A percentile compares a stretch with the other conserved stretches of the same genome.
These are phyloP conservation scores for Lentinula detonsa DNA, from an alignment of 768 basidiomycete genomes.

Conservation along the genomic window DNA sequence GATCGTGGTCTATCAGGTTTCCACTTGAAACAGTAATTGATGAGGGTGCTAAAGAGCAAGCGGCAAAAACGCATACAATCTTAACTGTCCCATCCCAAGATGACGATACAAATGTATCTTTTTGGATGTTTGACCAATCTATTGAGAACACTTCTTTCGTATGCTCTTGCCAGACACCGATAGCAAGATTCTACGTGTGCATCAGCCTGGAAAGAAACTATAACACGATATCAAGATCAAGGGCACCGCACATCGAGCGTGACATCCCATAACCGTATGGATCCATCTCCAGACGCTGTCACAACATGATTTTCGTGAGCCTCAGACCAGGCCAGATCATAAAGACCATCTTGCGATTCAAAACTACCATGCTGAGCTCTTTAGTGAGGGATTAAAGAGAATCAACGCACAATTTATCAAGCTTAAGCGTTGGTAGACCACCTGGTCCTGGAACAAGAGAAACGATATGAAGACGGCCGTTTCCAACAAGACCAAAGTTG, in stretches of 20 bases:
- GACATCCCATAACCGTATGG: slow-evolving; percentile 86
- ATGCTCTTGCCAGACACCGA: slow-evolving; percentile 93
- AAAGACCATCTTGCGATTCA: slow-evolving; percentile 86
- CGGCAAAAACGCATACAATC: slow-evolving; percentile 48
- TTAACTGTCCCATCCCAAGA: slow-evolving; percentile 93
- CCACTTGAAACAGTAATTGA: slow-evolving; percentile 52
- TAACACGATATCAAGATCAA: neutral
- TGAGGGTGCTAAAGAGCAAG: neutral
- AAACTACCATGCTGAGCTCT: slow-evolving; percentile 46
- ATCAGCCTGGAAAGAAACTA: slow-evolving; percentile 15
- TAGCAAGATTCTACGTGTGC: slow-evolving; percentile 70
- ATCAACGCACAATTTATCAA: slow-evolving; percentile 65
- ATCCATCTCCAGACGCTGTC: slow-evolving; percentile 86
- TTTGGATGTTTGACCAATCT: slow-evolving; percentile 93
- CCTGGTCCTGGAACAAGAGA: slow-evolving; percentile 45
- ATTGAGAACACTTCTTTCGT: slow-evolving; percentile 88
- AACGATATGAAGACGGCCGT: slow-evolving; percentile 77
- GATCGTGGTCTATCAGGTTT: slow-evolving; percentile 77
- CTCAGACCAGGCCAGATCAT: slow-evolving; percentile 94
- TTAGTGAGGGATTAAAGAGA: slow-evolving; percentile 1
- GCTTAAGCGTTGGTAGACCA: slow-evolving; percentile 34
- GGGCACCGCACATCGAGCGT: slow-evolving; percentile 62
- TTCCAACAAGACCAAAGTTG: slow-evolving; percentile 94
- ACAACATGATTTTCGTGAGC: slow-evolving; percentile 90
- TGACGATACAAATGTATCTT: slow-evolving; percentile 80